A percentile compares a stretch with the other conserved stretches of the same genome.
Evolutionary conservation across 306 rosid species (phyloP).

Genomic region (Castanea crenata): DNA sequence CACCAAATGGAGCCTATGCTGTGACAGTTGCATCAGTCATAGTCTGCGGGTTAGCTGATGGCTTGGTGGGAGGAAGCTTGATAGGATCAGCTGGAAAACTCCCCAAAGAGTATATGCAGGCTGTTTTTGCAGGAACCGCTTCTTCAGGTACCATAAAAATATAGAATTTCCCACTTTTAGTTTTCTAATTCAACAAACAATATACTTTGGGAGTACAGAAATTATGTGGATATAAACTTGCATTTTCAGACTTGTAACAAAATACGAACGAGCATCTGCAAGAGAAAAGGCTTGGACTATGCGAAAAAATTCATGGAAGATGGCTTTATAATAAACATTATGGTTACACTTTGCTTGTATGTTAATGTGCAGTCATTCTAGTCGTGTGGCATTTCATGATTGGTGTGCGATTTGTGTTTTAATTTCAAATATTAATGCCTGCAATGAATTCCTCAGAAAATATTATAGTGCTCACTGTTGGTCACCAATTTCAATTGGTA

Average conservation of each 20-base stretch:
- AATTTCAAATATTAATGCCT: no score
- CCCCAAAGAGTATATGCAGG: conserved; percentile 90
- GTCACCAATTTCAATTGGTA: no score
- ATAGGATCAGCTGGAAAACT: conserved; percentile 94
- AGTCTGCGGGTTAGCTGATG: conserved; percentile 68
- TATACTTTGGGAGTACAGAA: neutral
- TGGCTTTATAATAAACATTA: no score
- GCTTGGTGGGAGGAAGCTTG: conserved; percentile 78
- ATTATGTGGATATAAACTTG: neutral
- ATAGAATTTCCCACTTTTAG: neutral
- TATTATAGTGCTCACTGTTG: no score
- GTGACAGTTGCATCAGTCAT: conserved; percentile 41
- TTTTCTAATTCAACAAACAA: conserved; percentile 12
- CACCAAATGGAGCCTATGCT: conserved; percentile 43
- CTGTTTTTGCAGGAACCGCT: conserved; percentile 94
- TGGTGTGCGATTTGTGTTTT: no score
- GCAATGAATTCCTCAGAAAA: no score
- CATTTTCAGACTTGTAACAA: neutral
- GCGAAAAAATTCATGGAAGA: neutral
- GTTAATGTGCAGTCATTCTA: no score
- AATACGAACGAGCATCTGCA: no score
- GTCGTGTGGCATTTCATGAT: no score
- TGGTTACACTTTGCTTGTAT: no score
- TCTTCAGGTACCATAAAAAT: conserved; percentile 64
- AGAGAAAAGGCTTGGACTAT: no score